phyloP scores from a whole-genome alignment of 2,329 filamentous ascomycete species.

The Conoideocrella luteorostrata region DNA sequence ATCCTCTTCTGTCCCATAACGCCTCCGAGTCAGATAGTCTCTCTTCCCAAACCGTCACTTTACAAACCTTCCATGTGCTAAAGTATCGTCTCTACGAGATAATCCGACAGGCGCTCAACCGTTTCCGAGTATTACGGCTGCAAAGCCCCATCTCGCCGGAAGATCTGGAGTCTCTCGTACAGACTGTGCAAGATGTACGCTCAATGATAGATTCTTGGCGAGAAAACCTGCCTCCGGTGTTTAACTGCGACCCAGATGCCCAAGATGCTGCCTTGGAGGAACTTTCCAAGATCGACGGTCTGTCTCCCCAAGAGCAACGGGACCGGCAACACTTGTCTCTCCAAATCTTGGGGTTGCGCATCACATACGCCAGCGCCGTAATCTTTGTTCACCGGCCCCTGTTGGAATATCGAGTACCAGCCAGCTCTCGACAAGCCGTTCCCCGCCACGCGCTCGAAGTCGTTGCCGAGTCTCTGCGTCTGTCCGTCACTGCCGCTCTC shows the following conservation, averaged over 20 bases:
- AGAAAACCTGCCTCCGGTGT: conserved; percentile 2
- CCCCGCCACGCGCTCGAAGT: conserved; percentile 14
- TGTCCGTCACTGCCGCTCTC: conserved; percentile 20
- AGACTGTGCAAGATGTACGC: conserved; percentile 11
- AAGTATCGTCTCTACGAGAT: conserved; percentile 22
- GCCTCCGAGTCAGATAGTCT: neutral
- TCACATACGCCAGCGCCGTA: conserved; percentile 4
- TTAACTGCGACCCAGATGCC: conserved; percentile 4
- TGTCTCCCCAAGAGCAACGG: conserved; percentile 1
- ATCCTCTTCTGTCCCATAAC: conserved; percentile 1
- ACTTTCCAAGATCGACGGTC: neutral
- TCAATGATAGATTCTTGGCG: conserved; percentile 12
- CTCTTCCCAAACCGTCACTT: conserved; percentile 6
- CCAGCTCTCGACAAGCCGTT: conserved; percentile 4
- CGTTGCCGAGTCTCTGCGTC: conserved; percentile 17
- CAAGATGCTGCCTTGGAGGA: conserved; percentile 2
- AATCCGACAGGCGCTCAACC: conserved; percentile 19
- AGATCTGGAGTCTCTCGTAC: conserved; percentile 12
- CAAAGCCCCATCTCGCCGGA: conserved; percentile 14
- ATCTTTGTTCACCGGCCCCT: conserved; percentile 7
- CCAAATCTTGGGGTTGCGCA: conserved; percentile 1
- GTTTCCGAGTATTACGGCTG: conserved; percentile 18
- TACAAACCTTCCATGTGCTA: conserved; percentile 20
- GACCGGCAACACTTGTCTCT: conserved; percentile 3
- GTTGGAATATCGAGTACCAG: conserved; percentile 4